Evolutionary conservation across 2,329 filamentous ascomycete species (phyloP), one percentile per base, ranked within the genome.

Genomic region (Claviceps cyperi): DNA sequence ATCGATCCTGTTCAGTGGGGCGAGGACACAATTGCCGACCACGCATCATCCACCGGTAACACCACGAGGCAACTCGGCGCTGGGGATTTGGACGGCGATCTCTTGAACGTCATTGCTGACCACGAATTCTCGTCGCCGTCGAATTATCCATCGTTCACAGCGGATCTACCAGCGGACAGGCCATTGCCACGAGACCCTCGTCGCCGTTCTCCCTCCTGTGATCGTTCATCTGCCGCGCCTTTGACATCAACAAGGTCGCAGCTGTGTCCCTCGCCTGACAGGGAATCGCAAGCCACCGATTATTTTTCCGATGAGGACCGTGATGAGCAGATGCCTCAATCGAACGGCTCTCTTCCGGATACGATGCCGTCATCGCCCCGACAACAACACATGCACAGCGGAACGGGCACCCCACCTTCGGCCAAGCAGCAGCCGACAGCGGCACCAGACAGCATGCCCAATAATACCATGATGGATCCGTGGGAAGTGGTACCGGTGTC

Each of bases 61-160:
- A 17, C 38, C 14, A 9, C 47, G 24, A 48, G 37, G 15, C 17
- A 19, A 21, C 17, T 32, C 35, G 13, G 28, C 45, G 11, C 44
- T 9, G n/a, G 32, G 8, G 17, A 7, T 47, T 28, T 32, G 19
- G 59, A 64, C 22, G 57, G 62, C 40, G 50, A 54, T 15, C 58
- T 57, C 37, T 53, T 67, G 19, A 49, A 48, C 40, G 55, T 52
- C n/a, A 49, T 68, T 24, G 52, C 56, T 40, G 58, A 61, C 39
- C 52, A 52, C 47, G 58, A 64, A 14, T 65, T 65, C 49, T 67
- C 64, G 9, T 68, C 66, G 2, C 65, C 65, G 21, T 66, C 66
- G 19, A 59, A 54, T 14, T 67, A 67, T 47, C 63, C 64, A 5
- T 54, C 59, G 39, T 62, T 66, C 52, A 55, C 47, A 14, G 22